phyloP scores from a whole-genome alignment of 352 stramenopile species.

The Phytophthora hybrid region DNA sequence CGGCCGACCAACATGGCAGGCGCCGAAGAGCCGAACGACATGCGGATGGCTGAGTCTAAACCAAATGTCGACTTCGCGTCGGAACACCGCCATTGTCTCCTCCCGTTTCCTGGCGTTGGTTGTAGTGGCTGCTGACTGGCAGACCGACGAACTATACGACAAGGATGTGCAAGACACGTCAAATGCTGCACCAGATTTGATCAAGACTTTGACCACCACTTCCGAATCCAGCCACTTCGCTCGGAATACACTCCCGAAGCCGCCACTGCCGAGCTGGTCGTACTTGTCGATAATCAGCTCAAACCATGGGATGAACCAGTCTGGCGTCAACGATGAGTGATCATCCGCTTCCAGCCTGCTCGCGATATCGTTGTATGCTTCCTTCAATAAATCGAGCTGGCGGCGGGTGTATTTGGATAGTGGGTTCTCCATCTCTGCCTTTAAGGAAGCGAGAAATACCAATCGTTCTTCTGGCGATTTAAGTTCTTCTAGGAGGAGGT shows the following conservation, averaged over 20 bases:
- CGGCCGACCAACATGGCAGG: constrained; percentile 13
- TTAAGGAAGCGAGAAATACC: not conserved
- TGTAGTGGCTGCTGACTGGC: not conserved
- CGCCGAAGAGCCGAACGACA: constrained; percentile 15
- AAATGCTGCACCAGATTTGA: not conserved
- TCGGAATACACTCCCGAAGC: constrained; percentile 5
- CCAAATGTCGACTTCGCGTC: constrained; percentile 19
- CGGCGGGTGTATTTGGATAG: not conserved
- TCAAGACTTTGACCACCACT: constrained; percentile 7
- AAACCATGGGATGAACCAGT: constrained; percentile 14
- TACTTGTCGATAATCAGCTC: constrained; percentile 2
- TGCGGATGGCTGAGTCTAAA: constrained; percentile 22
- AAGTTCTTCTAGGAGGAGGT: constrained; percentile 8
- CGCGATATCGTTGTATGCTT: not conserved
- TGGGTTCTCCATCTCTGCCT: not conserved
- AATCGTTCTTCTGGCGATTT: not conserved
- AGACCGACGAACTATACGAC: not conserved
- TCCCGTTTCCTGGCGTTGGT: not conserved
- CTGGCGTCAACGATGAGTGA: not conserved
- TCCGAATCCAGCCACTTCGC: constrained; percentile 8
- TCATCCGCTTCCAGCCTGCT: not conserved
- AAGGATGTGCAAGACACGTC: not conserved
- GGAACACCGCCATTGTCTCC: constrained; percentile 4
- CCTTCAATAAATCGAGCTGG: not conserved
- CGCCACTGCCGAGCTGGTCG: not conserved